phyloP scores from a whole-genome alignment of 345 rosid species.

The Aegle marmelos region DNA sequence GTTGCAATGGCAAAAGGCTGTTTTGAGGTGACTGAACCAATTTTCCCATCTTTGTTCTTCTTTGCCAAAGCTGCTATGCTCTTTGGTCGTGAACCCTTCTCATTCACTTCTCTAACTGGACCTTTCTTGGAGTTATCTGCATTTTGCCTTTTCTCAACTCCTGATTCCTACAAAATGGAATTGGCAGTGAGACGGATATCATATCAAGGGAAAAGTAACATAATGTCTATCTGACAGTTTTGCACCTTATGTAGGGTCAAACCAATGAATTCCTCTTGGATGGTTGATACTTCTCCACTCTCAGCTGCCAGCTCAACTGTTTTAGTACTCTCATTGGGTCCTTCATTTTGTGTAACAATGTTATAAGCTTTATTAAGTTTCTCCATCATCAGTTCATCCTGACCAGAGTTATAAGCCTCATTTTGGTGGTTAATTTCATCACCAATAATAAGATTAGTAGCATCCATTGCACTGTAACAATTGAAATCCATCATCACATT shows the following conservation, averaged over 20 bases:
- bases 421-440: not conserved
- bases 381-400: not conserved
- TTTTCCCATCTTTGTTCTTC: slow-evolving; percentile 13
- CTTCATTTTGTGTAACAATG: not conserved
- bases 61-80: not conserved
- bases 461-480: slow-evolving; percentile 9
- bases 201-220: not conserved
- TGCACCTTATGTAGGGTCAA: not conserved
- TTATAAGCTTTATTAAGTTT: not conserved
- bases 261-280: not conserved
- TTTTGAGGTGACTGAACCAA: slow-evolving; percentile 8
- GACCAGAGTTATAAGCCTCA: not conserved
- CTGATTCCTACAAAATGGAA: slow-evolving; percentile 6
- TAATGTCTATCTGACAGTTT: not conserved
- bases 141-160: not conserved
- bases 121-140: not conserved
- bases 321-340: not conserved
- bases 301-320: not conserved
- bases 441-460: not conserved
- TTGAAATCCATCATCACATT: not conserved
- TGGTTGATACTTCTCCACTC: not conserved
- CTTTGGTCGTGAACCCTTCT: not conserved
- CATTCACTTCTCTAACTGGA: not conserved
- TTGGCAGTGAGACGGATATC: not conserved
- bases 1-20: slow-evolving; percentile 17